A percentile compares a stretch with the other conserved stretches of the same genome.
phyloP scores from a whole-genome alignment of 2,329 filamentous ascomycete genomes.

The Fusarium foetens region DNA sequence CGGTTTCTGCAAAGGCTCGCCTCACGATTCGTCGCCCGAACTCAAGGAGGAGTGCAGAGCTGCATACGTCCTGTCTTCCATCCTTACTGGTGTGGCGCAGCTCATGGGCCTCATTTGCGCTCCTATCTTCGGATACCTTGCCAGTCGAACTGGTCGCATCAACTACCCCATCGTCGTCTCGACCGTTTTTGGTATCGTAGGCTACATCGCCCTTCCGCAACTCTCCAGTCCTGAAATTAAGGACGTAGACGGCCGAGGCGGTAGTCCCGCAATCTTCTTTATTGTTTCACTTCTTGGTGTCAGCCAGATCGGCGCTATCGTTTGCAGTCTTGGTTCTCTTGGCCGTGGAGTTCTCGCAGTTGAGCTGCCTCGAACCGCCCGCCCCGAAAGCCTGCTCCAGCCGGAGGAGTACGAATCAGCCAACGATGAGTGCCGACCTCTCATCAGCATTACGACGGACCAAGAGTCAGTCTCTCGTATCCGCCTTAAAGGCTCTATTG shows the following conservation, averaged over 20 bases:
- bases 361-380: slow-evolving; percentile 50
- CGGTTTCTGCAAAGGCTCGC: slow-evolving; percentile 78
- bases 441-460: slow-evolving; percentile 49
- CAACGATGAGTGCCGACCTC: slow-evolving; percentile 52
- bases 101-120: slow-evolving; percentile 85
- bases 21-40: slow-evolving; percentile 72
- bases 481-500: slow-evolving; percentile 88
- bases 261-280: slow-evolving; percentile 75
- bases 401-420: slow-evolving; percentile 54
- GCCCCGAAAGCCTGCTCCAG: slow-evolving; percentile 43
- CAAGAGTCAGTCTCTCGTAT: slow-evolving; percentile 58
- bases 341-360: slow-evolving; percentile 78
- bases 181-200: slow-evolving; percentile 77
- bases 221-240: slow-evolving; percentile 80
- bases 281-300: slow-evolving; percentile 85
- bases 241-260: slow-evolving; percentile 71
- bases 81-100: slow-evolving; percentile 89
- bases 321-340: slow-evolving; percentile 91
- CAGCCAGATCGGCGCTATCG: slow-evolving; percentile 95
- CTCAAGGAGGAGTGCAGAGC: slow-evolving; percentile 86
- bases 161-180: slow-evolving; percentile 81
- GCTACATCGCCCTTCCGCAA: slow-evolving; percentile 81
- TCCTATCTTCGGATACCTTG: slow-evolving; percentile 86
- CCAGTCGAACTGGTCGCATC: slow-evolving; percentile 71
- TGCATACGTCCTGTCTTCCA: slow-evolving; percentile 88